phyloP scores from a whole-genome alignment of 2,329 filamentous ascomycete species.

The Metarhizium guizhouense region DNA sequence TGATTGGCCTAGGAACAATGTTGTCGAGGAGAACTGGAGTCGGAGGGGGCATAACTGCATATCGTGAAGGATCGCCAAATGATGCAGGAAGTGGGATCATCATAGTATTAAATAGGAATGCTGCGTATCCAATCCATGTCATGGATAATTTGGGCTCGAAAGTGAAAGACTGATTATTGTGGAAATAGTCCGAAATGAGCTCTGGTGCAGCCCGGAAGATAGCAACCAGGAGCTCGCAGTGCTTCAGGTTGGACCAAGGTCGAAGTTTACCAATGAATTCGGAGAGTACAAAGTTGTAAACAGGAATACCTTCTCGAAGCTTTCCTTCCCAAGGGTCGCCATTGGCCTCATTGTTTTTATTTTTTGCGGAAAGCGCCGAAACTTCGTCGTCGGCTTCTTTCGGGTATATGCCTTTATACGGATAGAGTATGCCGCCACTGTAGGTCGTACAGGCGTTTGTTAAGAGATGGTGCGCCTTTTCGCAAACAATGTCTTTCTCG shows the following conservation, averaged over 20 bases:
- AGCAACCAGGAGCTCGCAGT: slow-evolving; percentile 70
- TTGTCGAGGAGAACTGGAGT: slow-evolving; percentile 73
- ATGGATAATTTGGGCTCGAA: slow-evolving; percentile 88
- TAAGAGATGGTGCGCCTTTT: slow-evolving; percentile 68
- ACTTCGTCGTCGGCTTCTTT: slow-evolving; percentile 49
- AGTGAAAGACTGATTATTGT: slow-evolving; percentile 67
- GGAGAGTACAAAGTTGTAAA: slow-evolving; percentile 72
- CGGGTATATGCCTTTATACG: slow-evolving; percentile 78
- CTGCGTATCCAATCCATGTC: slow-evolving; percentile 90
- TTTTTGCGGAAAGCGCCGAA: slow-evolving; percentile 14
- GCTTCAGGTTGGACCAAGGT: slow-evolving; percentile 72
- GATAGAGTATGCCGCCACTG: slow-evolving; percentile 64
- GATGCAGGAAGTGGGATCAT: slow-evolving; percentile 62
- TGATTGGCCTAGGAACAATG: slow-evolving; percentile 75
- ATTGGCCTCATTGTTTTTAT: slow-evolving; percentile 34
- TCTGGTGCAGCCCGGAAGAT: slow-evolving; percentile 80
- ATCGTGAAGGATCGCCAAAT: slow-evolving; percentile 59
- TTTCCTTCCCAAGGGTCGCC: slow-evolving; percentile 61
- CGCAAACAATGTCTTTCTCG: slow-evolving; percentile 44
- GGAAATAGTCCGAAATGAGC: slow-evolving; percentile 80
- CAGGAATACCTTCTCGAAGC: slow-evolving; percentile 56
- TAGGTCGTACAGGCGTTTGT: slow-evolving; percentile 65
- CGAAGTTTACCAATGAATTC: slow-evolving; percentile 71
- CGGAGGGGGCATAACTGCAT: slow-evolving; percentile 63
- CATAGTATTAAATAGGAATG: slow-evolving; percentile 76